phyloP scores from a whole-genome alignment of 352 stramenopile genomes.

The Phytophthora pluvialis region DNA sequence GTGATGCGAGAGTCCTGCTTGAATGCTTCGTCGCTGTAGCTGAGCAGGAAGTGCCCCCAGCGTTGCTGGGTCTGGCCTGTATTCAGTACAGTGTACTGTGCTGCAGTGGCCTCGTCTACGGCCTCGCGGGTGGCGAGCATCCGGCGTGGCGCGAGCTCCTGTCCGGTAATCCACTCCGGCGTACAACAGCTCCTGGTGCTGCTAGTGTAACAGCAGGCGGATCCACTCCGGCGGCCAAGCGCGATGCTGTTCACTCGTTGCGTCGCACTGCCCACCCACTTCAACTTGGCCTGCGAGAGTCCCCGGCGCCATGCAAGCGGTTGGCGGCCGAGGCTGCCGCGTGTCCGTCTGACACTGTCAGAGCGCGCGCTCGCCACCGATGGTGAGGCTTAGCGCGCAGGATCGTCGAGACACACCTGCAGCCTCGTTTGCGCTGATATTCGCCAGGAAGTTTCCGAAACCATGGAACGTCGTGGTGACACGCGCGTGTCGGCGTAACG shows the following conservation, averaged over 20 bases:
- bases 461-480: constrained; percentile 22
- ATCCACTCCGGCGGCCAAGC: not conserved
- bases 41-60: too few species aligned
- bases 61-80: too few species aligned
- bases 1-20: too few species aligned
- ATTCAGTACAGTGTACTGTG: not conserved
- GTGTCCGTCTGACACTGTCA: not conserved
- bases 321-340: constrained; percentile 1
- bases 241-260: not conserved
- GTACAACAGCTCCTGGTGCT: not conserved
- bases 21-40: too few species aligned
- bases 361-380: not conserved
- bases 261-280: too few species aligned
- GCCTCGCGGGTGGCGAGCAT: not conserved
- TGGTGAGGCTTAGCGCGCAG: constrained; percentile 8
- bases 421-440: constrained; percentile 19
- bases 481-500: constrained; percentile 2
- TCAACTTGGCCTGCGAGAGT: not conserved
- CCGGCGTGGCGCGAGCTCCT: not conserved
- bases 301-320: not conserved
- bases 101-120: not conserved
- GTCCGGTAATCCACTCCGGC: too few species aligned
- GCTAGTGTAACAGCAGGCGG: not conserved
- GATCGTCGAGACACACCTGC: constrained; percentile 25
- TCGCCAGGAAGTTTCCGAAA: constrained; percentile 30